These are phyloP conservation scores for Graphilbum sp. DNA, from an alignment of 2,329 filamentous ascomycete species.

Conservation along the genomic window DNA sequence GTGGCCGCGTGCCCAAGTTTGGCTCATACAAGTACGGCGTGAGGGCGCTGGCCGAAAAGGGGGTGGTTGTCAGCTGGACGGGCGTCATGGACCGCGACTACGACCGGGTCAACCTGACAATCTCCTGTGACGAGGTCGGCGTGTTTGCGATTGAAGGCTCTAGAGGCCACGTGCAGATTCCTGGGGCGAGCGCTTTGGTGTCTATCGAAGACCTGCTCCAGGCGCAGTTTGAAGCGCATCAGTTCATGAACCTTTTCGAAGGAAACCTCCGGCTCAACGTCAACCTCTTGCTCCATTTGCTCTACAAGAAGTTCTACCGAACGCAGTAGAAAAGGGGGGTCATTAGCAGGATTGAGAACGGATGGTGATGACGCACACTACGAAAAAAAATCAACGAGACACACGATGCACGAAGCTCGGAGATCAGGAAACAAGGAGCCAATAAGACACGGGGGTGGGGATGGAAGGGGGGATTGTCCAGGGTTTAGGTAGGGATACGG, in stretches of 20 bases:
- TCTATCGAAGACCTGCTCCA: constrained; percentile 87
- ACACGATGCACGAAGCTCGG: not conserved
- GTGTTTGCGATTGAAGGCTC: constrained; percentile 86
- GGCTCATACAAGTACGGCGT: constrained; percentile 96
- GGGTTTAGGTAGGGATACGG: not conserved
- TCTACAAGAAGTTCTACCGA: constrained; percentile 97
- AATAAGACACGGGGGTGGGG: not conserved
- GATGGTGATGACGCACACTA: not conserved
- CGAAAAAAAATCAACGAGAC: not conserved
- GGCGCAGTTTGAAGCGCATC: constrained; percentile 91
- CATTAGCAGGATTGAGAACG: not conserved
- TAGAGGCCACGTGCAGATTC: constrained; percentile 86
- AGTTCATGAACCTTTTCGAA: constrained; percentile 92
- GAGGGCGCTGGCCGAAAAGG: constrained; percentile 76
- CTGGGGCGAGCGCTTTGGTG: constrained; percentile 75
- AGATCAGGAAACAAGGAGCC: not conserved
- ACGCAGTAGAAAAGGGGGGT: constrained; percentile 31
- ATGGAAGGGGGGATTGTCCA: not conserved
- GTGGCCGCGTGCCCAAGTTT: constrained; percentile 89
- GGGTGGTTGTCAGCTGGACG: constrained; percentile 82
- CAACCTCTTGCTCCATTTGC: constrained; percentile 85
- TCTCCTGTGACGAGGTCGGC: constrained; percentile 85
- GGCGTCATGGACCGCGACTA: constrained; percentile 71
- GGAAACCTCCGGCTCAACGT: constrained; percentile 78
- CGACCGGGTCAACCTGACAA: constrained; percentile 86